Percentiles rank a stretch among this genome's conserved stretches.
Evolutionary conservation across 768 basidiomycete genomes (phyloP).

Genomic region (Lactarius evosmus): DNA sequence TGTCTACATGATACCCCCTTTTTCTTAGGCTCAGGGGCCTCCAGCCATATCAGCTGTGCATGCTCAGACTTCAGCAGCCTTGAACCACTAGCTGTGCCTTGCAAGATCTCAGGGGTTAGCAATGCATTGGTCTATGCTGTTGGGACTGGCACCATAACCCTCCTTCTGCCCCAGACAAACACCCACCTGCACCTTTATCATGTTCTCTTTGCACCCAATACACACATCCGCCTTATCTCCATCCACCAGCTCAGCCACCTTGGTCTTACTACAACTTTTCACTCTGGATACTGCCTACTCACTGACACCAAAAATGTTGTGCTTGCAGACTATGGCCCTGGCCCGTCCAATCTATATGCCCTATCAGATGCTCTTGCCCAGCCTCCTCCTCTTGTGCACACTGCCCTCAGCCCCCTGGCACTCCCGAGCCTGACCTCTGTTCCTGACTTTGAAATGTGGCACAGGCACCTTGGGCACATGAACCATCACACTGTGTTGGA

Average conservation of each 20-base stretch:
- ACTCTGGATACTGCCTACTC: neutral
- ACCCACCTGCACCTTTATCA: neutral
- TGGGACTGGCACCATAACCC: conserved; percentile 32
- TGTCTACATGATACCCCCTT: neutral
- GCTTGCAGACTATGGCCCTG: neutral
- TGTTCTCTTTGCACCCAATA: conserved; percentile 28
- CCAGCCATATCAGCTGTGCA: conserved; percentile 31
- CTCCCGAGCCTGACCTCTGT: neutral
- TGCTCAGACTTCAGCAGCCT: conserved; percentile 32
- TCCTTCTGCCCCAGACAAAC: conserved; percentile 18
- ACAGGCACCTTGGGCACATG: neutral
- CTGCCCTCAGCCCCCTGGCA: neutral
- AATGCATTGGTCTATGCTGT: conserved; percentile 31
- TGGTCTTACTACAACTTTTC: too few relatives aligned
- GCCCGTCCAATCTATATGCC: neutral
- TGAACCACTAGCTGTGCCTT: conserved; percentile 28
- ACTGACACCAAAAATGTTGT: too few relatives aligned
- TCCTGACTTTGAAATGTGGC: neutral
- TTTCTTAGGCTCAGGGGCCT: conserved; percentile 34
- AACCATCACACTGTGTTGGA: neutral
- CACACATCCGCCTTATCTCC: conserved; percentile 26
- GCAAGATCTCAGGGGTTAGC: conserved; percentile 33
- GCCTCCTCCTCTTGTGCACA: too few relatives aligned
- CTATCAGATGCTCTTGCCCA: too few relatives aligned
- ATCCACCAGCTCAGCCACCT: conserved; percentile 19